Evolutionary conservation across 192 early-diverging fungal genomes (phyloP), one percentile per base, ranked within the genome.

Genomic region (Entomortierella lignicola): DNA sequence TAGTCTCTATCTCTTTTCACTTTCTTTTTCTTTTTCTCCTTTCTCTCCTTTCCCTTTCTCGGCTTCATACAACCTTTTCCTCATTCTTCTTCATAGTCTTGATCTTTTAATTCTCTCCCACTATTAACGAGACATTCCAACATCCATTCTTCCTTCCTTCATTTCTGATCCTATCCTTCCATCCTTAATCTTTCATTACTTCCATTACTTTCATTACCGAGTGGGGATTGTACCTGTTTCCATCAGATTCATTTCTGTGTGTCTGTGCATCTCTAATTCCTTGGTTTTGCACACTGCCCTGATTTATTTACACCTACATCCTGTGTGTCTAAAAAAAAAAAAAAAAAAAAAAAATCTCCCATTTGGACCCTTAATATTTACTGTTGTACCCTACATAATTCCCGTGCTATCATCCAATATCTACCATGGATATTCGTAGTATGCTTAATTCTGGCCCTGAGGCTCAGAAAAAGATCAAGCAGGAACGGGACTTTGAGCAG

Each of bases 371-470:
- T 65, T 53, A 27, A 31, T 21, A 37, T 65, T 53, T 54, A 41
- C 31, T 51, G 51, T 55, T 52, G 13, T 29, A 37, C 39, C 30
- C 21, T 41, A 25, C n/a, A n/a, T n/a, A 34, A 53, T 12, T 12
- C 32, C 5, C 25, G 39, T 42, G 8, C 43, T 32, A 20, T 15
- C 30, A 32, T 44, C 66, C 29, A 32, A n/a, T 17, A 4, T 27
- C 31, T 1, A 52, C 54, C 31, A 79, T 79, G 75, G 75, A 79
- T 52, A 79, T 79, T 41, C 75, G 63, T 7, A 79, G 75, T 25
- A 79, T 79, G 48, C 75, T 79, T 63, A 79, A 79, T 58, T 70
- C 75, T 21, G 75, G 75, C 48, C 63, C 75, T 21, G 75, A 79
- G 17, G 75, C 75, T 17, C 63, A 61, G 47, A 47, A 64, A 65